A percentile compares a stretch with the other conserved stretches of the same genome.
phyloP scores from a whole-genome alignment of 768 basidiomycete species.

The Hypholoma sublateritium region DNA sequence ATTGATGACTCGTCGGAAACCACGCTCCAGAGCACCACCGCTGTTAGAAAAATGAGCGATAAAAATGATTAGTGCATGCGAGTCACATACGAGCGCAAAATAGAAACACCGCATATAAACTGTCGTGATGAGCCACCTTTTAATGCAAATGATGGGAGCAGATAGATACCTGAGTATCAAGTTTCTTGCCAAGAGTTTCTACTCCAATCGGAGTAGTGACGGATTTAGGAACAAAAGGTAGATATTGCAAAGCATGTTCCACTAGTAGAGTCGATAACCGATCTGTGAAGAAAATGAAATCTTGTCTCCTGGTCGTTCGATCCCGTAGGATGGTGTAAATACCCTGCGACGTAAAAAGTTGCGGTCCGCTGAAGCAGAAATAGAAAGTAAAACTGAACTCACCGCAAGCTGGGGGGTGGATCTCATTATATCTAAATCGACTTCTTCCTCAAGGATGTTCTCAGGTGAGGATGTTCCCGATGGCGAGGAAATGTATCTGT shows the following conservation, averaged over 20 bases:
- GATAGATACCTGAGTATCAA: conserved; percentile 54
- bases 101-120: conserved; percentile 85
- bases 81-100: conserved; percentile 76
- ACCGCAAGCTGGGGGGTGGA: conserved; percentile 84
- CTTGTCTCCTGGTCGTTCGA: conserved; percentile 65
- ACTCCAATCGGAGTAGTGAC: conserved; percentile 69
- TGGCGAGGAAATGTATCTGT: conserved; percentile 33
- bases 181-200: conserved; percentile 56
- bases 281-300: conserved; percentile 93
- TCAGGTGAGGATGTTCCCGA: conserved; percentile 39
- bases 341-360: conserved; percentile 48
- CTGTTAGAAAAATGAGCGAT: conserved; percentile 33
- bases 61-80: background rate
- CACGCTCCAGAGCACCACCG: conserved; percentile 88
- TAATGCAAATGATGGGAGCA: background rate
- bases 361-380: background rate
- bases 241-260: conserved; percentile 78
- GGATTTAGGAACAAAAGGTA: conserved; percentile 66
- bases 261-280: conserved; percentile 81
- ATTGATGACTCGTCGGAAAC: conserved; percentile 84
- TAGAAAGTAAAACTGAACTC: conserved; percentile 9
- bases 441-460: conserved; percentile 35
- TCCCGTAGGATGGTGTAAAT: conserved; percentile 88
- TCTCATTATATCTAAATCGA: conserved; percentile 65
- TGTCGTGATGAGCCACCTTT: conserved; percentile 22